These are phyloP conservation scores for Colletotrichum somersetense DNA, from an alignment of 2,329 filamentous ascomycete genomes.

Conservation along the genomic window DNA sequence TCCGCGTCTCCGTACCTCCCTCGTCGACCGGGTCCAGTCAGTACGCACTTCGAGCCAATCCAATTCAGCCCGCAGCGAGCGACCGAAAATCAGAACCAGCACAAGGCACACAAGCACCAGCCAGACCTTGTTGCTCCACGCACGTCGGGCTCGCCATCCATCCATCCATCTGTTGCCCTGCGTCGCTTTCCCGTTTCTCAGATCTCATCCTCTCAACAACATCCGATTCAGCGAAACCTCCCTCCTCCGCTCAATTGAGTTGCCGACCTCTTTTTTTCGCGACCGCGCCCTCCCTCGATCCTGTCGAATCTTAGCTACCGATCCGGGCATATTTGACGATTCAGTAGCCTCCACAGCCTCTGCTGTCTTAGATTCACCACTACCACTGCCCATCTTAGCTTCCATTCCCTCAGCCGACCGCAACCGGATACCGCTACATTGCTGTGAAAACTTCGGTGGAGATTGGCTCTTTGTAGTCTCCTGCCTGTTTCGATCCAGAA, in stretches of 20 bases:
- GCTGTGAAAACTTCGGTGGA: slow-evolving; percentile 37
- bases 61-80: slow-evolving; percentile 15
- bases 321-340: slow-evolving; percentile 32
- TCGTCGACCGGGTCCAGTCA: slow-evolving; percentile 30
- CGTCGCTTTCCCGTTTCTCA: slow-evolving; percentile 37
- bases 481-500: slow-evolving; percentile 25
- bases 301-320: slow-evolving; percentile 15
- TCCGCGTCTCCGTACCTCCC: slow-evolving; percentile 32
- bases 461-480: slow-evolving; percentile 23
- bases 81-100: slow-evolving; percentile 12
- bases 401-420: slow-evolving; percentile 37
- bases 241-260: slow-evolving; percentile 29
- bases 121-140: slow-evolving; percentile 33
- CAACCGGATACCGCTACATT: slow-evolving; percentile 40
- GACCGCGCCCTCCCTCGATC: slow-evolving; percentile 19
- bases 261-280: slow-evolving; percentile 9
- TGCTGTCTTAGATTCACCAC: slow-evolving; percentile 32
- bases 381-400: slow-evolving; percentile 23
- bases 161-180: slow-evolving; percentile 35
- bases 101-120: slow-evolving; percentile 9
- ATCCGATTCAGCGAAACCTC: slow-evolving; percentile 27
- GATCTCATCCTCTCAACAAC: slow-evolving; percentile 34
- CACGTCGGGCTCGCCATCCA: slow-evolving; percentile 20
- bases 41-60: slow-evolving; percentile 19
- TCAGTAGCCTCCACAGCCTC: slow-evolving; percentile 15